phyloP scores from a whole-genome alignment of 2,329 filamentous ascomycete species.

The Hortaea werneckii region DNA sequence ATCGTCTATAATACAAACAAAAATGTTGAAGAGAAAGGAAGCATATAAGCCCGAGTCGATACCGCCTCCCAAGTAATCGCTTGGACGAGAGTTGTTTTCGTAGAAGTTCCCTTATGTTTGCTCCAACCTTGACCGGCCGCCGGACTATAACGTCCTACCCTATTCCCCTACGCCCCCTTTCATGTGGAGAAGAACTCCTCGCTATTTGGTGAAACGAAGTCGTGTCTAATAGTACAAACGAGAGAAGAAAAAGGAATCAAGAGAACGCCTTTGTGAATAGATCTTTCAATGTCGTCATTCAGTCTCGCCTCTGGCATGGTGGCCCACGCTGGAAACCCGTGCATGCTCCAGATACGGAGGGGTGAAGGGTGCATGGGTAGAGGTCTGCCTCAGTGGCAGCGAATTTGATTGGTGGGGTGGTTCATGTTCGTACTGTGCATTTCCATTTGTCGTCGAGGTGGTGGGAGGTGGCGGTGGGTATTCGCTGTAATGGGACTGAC shows the following conservation, averaged over 20 bases:
- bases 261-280: no score
- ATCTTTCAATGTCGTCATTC: background rate
- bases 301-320: background rate
- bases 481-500: no score
- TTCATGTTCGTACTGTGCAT: background rate
- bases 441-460: background rate
- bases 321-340: no score
- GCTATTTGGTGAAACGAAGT: background rate
- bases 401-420: background rate
- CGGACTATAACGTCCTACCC: no score
- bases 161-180: no score
- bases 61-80: no score
- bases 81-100: no score
- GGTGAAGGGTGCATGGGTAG: background rate
- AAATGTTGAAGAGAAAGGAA: no score
- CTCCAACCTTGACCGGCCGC: no score
- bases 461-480: background rate
- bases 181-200: background rate
- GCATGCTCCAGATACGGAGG: background rate
- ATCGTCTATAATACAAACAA: no score
- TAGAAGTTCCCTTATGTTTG: no score
- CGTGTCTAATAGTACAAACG: constrained; percentile 2
- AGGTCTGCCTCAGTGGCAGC: background rate
- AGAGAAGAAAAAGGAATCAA: background rate
- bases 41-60: no score